These are phyloP conservation scores for Cucurbita maxima DNA, from an alignment of 306 rosid genomes.

Conservation along the genomic window DNA sequence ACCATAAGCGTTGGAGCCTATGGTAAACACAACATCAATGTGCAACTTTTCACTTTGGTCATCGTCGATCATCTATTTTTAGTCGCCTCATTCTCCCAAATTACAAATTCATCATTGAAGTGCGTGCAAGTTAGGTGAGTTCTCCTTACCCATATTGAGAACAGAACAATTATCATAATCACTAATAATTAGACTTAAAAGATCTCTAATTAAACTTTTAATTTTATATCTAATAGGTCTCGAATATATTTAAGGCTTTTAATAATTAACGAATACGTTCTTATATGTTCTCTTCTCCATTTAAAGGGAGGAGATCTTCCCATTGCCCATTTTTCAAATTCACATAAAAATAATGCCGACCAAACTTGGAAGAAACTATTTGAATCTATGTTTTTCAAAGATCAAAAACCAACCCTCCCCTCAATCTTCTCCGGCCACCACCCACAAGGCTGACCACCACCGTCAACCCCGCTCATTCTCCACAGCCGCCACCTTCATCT, in stretches of 20 bases:
- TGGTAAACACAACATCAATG: no score
- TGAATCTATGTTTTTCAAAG: slow-evolving; percentile 57
- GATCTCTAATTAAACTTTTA: no score
- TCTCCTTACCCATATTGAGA: not conserved
- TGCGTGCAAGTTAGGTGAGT: not conserved
- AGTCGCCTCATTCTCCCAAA: no score
- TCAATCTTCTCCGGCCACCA: slow-evolving; percentile 18
- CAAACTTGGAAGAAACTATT: slow-evolving; percentile 25
- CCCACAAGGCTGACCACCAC: slow-evolving; percentile 9
- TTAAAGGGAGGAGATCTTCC: not conserved
- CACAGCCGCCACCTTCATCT: slow-evolving; percentile 21
- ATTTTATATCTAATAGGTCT: no score
- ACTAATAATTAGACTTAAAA: no score
- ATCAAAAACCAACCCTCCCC: slow-evolving; percentile 20
- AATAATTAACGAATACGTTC: no score
- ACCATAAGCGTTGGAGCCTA: no score
- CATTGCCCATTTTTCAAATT: not conserved
- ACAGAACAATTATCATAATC: not conserved
- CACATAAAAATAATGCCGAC: slow-evolving; percentile 24
- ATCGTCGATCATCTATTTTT: no score
- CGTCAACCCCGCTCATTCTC: slow-evolving; percentile 12
- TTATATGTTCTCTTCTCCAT: no score
- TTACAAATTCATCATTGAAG: no score
- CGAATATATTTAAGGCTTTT: no score
- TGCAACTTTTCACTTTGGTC: no score